These are phyloP conservation scores for Gypsophila paniculata DNA, from an alignment of 179 eudicot species.

Conservation along the genomic window DNA sequence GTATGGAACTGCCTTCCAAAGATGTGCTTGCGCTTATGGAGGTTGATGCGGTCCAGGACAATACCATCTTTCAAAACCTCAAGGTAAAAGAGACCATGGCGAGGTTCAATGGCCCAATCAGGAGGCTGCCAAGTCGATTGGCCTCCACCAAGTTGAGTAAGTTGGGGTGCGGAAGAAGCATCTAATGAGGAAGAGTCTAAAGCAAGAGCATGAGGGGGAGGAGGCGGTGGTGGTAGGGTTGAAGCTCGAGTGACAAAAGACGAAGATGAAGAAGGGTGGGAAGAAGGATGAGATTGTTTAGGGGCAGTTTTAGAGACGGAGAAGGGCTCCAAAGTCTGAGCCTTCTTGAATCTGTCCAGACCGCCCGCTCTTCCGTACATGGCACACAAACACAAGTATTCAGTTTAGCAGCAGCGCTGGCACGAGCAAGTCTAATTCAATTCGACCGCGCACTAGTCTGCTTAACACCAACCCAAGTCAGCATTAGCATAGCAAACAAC, in stretches of 20 bases:
- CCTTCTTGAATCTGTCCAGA: conserved; percentile 91
- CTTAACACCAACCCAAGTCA: too few species aligned
- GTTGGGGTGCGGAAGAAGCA: conserved; percentile 14
- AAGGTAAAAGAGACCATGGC: conserved; percentile 75
- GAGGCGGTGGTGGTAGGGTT: conserved; percentile 27
- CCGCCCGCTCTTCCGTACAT: conserved; percentile 96
- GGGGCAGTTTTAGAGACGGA: conserved; percentile 34
- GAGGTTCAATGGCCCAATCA: conserved; percentile 97
- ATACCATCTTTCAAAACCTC: conserved; percentile 89
- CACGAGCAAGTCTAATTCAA: neutral
- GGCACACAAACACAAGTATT: conserved; percentile 2
- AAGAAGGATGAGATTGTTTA: conserved; percentile 19
- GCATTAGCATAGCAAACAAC: too few species aligned
- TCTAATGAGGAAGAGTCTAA: conserved; percentile 15
- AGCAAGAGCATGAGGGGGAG: conserved; percentile 30
- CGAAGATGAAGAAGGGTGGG: conserved; percentile 31
- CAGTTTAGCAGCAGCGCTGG: neutral
- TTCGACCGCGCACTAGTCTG: neutral
- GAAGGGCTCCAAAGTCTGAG: conserved; percentile 84
- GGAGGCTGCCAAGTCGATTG: conserved; percentile 98
- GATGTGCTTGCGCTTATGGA: conserved; percentile 69
- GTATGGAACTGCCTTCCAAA: conserved; percentile 89
- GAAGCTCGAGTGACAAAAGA: conserved; percentile 22
- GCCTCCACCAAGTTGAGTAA: conserved; percentile 64
- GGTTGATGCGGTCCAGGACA: conserved; percentile 55